Evolutionary conservation across 2,329 filamentous ascomycete genomes (phyloP).

Genomic region (Herpotrichia juniperi): DNA sequence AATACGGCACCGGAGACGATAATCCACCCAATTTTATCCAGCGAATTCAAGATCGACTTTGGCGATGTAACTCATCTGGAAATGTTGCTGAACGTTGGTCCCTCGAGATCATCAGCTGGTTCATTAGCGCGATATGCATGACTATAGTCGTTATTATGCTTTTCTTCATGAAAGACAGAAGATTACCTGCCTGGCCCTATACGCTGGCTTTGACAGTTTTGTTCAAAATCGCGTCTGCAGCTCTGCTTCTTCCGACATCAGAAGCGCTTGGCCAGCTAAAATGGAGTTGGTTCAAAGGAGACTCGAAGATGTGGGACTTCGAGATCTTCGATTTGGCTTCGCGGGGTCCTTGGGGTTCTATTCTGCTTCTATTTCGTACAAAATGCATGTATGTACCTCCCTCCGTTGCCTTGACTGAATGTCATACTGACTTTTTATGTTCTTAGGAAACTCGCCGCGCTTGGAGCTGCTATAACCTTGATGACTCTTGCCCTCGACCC

Average conservation of each 20-base stretch:
- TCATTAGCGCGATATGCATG: conserved; percentile 40
- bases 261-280: conserved; percentile 31
- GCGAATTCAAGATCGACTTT: conserved; percentile 28
- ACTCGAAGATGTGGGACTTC: conserved; percentile 19
- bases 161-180: conserved; percentile 28
- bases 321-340: conserved; percentile 21
- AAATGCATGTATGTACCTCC: conserved; percentile 16
- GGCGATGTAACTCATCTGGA: conserved; percentile 25
- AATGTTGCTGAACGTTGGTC: conserved; percentile 29
- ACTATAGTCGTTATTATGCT: conserved; percentile 42
- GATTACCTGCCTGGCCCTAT: conserved; percentile 40
- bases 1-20: no score
- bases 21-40: conserved; percentile 20
- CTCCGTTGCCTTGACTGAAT: not conserved
- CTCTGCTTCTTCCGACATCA: conserved; percentile 23
- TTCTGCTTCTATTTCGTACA: conserved; percentile 18
- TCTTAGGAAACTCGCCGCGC: conserved; percentile 12
- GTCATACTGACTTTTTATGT: not conserved
- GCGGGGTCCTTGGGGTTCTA: conserved; percentile 25
- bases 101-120: conserved; percentile 33
- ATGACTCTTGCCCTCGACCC: conserved; percentile 22
- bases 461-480: conserved; percentile 19
- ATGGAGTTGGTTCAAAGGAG: conserved; percentile 25
- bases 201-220: no score
- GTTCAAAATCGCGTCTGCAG: no score